Percentiles rank a stretch among this genome's conserved stretches.
These are phyloP conservation scores for Xylaria cubensis DNA, from an alignment of 495 filamentous ascomycete species.

Conservation along the genomic window DNA sequence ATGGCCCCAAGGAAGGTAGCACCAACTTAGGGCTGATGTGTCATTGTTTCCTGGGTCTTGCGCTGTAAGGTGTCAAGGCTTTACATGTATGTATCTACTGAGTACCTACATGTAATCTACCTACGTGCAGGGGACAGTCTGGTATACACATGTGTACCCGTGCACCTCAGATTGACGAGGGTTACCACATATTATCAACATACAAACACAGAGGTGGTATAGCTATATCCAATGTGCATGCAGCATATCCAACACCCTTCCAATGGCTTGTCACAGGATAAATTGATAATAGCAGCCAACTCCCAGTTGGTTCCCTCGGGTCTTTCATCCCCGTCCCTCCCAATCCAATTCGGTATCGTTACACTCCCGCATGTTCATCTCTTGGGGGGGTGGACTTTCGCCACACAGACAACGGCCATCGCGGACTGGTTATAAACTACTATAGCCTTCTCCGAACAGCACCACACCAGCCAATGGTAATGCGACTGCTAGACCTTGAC, in stretches of 20 bases:
- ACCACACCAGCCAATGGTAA: neutral
- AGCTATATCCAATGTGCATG: neutral
- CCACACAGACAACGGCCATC: neutral
- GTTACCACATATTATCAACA: neutral
- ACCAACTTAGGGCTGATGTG: neutral
- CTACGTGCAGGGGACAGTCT: neutral
- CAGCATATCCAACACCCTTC: neutral
- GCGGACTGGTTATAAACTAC: neutral
- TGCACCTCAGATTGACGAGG: neutral
- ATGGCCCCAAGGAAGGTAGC: neutral
- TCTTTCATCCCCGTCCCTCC: neutral
- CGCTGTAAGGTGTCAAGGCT: neutral
- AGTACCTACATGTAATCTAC: too few species aligned
- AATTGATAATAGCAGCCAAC: neutral
- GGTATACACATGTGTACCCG: neutral
- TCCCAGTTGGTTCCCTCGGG: neutral
- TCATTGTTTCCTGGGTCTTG: neutral
- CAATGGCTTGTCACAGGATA: neutral
- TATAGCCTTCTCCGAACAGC: neutral
- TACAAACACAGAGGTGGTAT: neutral
- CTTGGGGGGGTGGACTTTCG: neutral
- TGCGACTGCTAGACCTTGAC: neutral
- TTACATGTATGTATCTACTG: neutral
- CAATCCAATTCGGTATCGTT: neutral
- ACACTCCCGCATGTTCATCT: neutral